Conservation (phyloP, 2,329 filamentous ascomycete genomes). For the Paraphoma chrysanthemicola region DNA sequence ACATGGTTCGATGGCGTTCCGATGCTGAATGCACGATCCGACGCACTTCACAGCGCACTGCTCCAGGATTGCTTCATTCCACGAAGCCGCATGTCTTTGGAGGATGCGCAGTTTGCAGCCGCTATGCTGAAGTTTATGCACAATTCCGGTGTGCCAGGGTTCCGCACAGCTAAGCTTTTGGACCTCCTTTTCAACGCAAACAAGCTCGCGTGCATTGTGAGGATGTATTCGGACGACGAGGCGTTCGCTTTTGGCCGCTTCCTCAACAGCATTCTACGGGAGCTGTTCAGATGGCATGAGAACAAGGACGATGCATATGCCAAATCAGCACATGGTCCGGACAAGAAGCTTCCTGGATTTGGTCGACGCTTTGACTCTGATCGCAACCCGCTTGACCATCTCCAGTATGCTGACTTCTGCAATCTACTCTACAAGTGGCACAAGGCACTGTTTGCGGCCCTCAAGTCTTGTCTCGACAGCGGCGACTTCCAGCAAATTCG, state of each 20-base stretch:
- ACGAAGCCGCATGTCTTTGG: conserved; percentile 79
- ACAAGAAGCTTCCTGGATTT: conserved; percentile 77
- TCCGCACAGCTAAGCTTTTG: conserved; percentile 83
- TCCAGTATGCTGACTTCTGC: conserved; percentile 87
- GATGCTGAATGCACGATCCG: conserved; percentile 65
- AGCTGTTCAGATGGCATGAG: conserved; percentile 84
- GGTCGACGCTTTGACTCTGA: conserved; percentile 74
- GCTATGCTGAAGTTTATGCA: conserved; percentile 88
- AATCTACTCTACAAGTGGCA: conserved; percentile 91
- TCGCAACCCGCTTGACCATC: conserved; percentile 72
- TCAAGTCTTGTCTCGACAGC: conserved; percentile 81
- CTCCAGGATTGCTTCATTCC: conserved; percentile 94
- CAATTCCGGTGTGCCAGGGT: conserved; percentile 81
- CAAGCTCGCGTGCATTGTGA: conserved; percentile 80
- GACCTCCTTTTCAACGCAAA: conserved; percentile 86
- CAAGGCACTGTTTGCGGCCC: conserved; percentile 75
- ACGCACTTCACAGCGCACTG: conserved; percentile 72
- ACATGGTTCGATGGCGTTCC: conserved; percentile 75
- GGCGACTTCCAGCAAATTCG: conserved; percentile 97
- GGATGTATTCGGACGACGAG: conserved; percentile 87
- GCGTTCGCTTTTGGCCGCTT: conserved; percentile 94
- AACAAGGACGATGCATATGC: conserved; percentile 75
- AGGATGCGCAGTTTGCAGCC: conserved; percentile 89
- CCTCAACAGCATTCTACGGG: conserved; percentile 79
- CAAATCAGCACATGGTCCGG: conserved; percentile 76